phyloP scores from a whole-genome alignment of 2,329 filamentous ascomycete species.

The Paraphaeosphaeria sporulosa region DNA sequence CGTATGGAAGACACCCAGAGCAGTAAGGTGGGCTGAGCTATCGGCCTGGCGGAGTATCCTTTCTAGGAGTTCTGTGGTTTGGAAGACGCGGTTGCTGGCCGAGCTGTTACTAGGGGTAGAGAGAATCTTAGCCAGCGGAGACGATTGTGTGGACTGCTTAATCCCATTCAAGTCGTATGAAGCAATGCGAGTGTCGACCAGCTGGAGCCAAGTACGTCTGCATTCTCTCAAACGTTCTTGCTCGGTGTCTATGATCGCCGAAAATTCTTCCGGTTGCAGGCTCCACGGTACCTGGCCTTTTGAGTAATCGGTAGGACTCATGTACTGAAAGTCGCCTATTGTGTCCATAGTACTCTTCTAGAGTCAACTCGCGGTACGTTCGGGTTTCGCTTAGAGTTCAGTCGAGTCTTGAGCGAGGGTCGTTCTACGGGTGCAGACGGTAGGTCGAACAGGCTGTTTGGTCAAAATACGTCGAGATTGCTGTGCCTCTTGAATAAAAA shows the following conservation, averaged over 20 bases:
- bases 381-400: too few species aligned
- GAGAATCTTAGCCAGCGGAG: not conserved
- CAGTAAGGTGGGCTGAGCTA: not conserved
- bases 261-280: slow-evolving; percentile 1
- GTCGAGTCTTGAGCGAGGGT: too few species aligned
- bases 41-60: slow-evolving; percentile 4
- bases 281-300: slow-evolving; percentile 4
- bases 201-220: not conserved
- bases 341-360: not conserved
- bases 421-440: too few species aligned
- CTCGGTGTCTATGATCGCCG: not conserved
- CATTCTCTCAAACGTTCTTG: not conserved
- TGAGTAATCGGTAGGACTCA: slow-evolving; percentile 4
- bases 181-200: slow-evolving; percentile 3
- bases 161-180: slow-evolving; percentile 4
- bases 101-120: not conserved
- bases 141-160: not conserved
- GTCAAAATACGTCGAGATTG: too few species aligned
- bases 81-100: slow-evolving; percentile 6
- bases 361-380: not conserved
- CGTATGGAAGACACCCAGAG: slow-evolving; percentile 6
- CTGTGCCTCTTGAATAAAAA: too few species aligned
- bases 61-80: slow-evolving; percentile 7
- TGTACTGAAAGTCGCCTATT: slow-evolving; percentile 8
- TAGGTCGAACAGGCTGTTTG: too few species aligned